Percentiles rank a stretch among this genome's conserved stretches.
Conservation (phyloP, 1,284 basidiomycete genomes). For the Austropuccinia psidii region DNA sequence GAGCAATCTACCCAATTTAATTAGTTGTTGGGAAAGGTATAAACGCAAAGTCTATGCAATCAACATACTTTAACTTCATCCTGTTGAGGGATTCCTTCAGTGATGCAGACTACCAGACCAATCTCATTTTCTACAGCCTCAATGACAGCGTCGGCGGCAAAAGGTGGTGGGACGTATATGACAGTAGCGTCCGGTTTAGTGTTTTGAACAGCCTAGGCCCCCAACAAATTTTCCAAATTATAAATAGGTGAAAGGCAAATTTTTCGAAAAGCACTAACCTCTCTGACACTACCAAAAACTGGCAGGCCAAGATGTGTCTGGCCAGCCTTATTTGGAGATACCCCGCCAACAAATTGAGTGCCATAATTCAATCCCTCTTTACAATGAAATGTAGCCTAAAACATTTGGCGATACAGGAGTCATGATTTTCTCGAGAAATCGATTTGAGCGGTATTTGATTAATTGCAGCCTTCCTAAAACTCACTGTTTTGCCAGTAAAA, state of each 20-base stretch:
- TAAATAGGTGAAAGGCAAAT: neutral
- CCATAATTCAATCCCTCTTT: slow-evolving; percentile 90
- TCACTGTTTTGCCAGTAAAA: slow-evolving; percentile 41
- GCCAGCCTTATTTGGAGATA: slow-evolving; percentile 95
- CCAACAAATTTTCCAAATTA: neutral
- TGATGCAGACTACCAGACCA: slow-evolving; percentile 90
- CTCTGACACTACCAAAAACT: slow-evolving; percentile 83
- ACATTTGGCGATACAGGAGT: neutral
- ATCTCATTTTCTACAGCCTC: slow-evolving; percentile 98
- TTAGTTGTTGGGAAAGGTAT: neutral
- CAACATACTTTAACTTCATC: slow-evolving; percentile 81
- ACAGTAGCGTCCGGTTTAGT: slow-evolving; percentile 82
- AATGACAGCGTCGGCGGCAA: slow-evolving; percentile 87
- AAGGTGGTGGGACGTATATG: slow-evolving; percentile 89
- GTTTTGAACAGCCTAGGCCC: slow-evolving; percentile 67
- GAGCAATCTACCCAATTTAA: slow-evolving; percentile 60
- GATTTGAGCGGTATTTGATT: neutral
- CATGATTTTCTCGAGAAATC: neutral
- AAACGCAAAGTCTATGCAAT: neutral
- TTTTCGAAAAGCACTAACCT: slow-evolving; percentile 55
- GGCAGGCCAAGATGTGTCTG: slow-evolving; percentile 90
- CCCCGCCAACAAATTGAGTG: slow-evolving; percentile 95
- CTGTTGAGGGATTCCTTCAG: slow-evolving; percentile 90
- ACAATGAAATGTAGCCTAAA: slow-evolving; percentile 91
- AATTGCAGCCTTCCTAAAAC: slow-evolving; percentile 18